phyloP scores from a whole-genome alignment of 75 land plant genomes.

The Cryptomeria japonica region DNA sequence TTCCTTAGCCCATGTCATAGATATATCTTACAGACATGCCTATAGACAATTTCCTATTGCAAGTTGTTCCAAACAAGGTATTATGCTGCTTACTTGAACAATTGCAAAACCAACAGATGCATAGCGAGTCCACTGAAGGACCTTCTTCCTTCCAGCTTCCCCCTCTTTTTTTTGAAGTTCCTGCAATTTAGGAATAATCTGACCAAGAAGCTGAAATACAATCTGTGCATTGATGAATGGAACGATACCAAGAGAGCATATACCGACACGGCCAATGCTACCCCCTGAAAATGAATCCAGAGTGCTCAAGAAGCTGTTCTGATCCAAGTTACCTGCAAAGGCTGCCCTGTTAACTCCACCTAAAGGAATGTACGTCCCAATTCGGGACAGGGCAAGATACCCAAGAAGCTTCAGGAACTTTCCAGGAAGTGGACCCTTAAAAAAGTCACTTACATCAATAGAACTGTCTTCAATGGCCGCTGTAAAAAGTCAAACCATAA shows the following conservation, averaged over 20 bases:
- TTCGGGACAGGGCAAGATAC: conserved; percentile 76
- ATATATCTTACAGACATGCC: neutral
- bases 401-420: conserved; percentile 93
- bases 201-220: conserved; percentile 95
- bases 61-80: neutral
- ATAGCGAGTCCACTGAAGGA: conserved; percentile 92
- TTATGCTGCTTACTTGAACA: conserved; percentile 70
- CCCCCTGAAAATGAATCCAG: conserved; percentile 99
- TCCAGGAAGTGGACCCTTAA: conserved; percentile 94
- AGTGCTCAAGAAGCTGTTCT: conserved; percentile 91
- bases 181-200: conserved; percentile 90
- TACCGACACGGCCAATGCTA: conserved; percentile 94
- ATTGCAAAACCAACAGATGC: conserved; percentile 98
- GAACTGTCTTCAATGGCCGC: conserved; percentile 98
- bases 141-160: conserved; percentile 97
- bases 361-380: conserved; percentile 94
- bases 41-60: neutral
- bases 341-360: conserved; percentile 96
- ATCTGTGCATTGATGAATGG: conserved; percentile 99
- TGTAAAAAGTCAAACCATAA: conserved; percentile 31
- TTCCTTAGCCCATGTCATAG: neutral
- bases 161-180: conserved; percentile 99
- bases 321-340: conserved; percentile 87
- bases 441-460: conserved; percentile 95
- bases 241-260: conserved; percentile 97